These are phyloP conservation scores for Leccinum boreale DNA, from an alignment of 768 basidiomycete genomes.

Conservation along the genomic window DNA sequence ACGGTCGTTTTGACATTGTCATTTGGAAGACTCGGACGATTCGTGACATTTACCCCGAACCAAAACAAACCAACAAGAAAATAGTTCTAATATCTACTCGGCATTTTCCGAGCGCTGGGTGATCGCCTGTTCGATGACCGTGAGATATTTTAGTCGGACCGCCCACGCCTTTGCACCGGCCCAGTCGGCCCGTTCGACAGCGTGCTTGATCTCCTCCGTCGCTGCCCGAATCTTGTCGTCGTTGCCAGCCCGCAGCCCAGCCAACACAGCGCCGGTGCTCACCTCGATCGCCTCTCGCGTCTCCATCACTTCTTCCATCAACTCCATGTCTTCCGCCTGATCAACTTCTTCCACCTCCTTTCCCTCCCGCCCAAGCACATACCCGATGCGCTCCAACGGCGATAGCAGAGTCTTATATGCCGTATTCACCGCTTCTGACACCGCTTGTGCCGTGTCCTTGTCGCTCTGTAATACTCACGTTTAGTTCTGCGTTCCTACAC, in stretches of 20 bases:
- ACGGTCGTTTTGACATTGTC: conserved; percentile 12
- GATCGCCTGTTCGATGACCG: conserved; percentile 49
- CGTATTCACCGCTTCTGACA: conserved; percentile 77
- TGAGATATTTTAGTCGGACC: conserved; percentile 71
- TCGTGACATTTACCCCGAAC: not conserved
- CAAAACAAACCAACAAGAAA: not conserved
- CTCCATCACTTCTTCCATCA: conserved; percentile 79
- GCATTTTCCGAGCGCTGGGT: conserved; percentile 21
- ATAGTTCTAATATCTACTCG: not conserved
- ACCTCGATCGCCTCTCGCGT: conserved; percentile 71
- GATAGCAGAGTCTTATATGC: conserved; percentile 76
- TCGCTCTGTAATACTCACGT: conserved; percentile 18
- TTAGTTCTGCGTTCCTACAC: conserved; percentile 6
- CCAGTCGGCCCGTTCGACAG: conserved; percentile 58
- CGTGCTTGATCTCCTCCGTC: conserved; percentile 42
- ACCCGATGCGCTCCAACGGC: conserved; percentile 75
- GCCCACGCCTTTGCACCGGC: conserved; percentile 51
- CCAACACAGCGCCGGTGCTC: conserved; percentile 47
- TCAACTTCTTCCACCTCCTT: conserved; percentile 63
- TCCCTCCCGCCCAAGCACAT: conserved; percentile 68
- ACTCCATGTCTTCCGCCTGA: conserved; percentile 61
- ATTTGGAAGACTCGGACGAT: not conserved
- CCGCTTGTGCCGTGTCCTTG: conserved; percentile 19
- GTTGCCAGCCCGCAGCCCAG: conserved; percentile 51
- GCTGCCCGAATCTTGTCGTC: conserved; percentile 47